Percentiles rank a stretch among this genome's conserved stretches.
phyloP scores from a whole-genome alignment of 805 yeast species.

The Candida germanica region DNA sequence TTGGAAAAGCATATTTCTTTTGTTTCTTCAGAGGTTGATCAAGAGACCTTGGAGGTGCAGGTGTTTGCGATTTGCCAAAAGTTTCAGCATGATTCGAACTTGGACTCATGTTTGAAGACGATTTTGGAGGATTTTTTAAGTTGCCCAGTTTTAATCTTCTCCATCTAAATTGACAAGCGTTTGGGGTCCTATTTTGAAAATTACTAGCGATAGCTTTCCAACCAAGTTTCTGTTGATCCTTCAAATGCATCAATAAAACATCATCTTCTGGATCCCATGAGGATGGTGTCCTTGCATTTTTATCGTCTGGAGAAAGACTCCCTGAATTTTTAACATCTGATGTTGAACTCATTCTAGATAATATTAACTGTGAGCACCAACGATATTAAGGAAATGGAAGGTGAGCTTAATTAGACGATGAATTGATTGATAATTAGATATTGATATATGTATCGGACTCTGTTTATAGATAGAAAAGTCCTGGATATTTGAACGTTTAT shows the following conservation, averaged over 20 bases:
- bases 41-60: neutral
- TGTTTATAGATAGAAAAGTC: no score
- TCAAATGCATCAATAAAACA: conserved; percentile 42
- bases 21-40: conserved; percentile 11
- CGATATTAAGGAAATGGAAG: no score
- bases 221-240: conserved; percentile 44
- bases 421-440: no score
- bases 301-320: conserved; percentile 11
- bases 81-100: conserved; percentile 12
- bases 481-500: no score
- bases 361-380: no score
- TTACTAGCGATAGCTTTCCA: conserved; percentile 47
- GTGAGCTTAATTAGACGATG: no score
- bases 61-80: conserved; percentile 1
- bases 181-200: conserved; percentile 44
- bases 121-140: conserved; percentile 42
- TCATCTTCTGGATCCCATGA: conserved; percentile 50
- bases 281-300: conserved; percentile 41
- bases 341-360: conserved; percentile 6
- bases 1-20: conserved; percentile 16
- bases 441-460: no score
- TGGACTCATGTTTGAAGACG: conserved; percentile 26
- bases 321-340: conserved; percentile 6
- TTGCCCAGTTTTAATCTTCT: conserved; percentile 44
- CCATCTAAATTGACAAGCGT: conserved; percentile 49